Evolutionary conservation across 202 grass and related monocot species (phyloP).

Genomic region (Digitaria exilis): DNA sequence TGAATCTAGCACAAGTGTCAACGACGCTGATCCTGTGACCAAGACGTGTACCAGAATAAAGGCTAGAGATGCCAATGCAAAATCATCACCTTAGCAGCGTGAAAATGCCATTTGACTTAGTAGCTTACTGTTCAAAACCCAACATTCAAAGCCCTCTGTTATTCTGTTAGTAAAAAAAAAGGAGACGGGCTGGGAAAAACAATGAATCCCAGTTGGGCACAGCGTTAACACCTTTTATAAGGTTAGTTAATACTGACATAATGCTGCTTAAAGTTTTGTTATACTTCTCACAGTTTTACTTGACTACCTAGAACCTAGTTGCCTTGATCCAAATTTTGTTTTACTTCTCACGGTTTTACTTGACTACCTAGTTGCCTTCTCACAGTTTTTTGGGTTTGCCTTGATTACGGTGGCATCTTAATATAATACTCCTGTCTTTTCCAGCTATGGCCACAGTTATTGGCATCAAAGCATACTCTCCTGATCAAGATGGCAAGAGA

Average conservation of each 20-base stretch:
- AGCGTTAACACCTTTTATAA: not conserved
- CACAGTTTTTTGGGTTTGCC: too few species aligned
- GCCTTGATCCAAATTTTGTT: not conserved
- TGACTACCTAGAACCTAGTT: slow-evolving; percentile 10
- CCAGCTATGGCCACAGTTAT: slow-evolving; percentile 63
- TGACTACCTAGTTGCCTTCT: too few species aligned
- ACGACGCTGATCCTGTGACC: not conserved
- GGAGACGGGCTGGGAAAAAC: not conserved
- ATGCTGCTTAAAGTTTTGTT: slow-evolving; percentile 21
- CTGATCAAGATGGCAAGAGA: slow-evolving; percentile 41
- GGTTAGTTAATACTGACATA: not conserved
- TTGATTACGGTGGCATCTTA: too few species aligned
- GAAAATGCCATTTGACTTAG: slow-evolving; percentile 27
- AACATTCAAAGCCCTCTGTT: not conserved
- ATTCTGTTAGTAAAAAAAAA: slow-evolving; percentile 5
- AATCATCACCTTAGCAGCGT: not conserved
- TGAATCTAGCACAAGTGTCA: too few species aligned
- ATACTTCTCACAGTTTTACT: slow-evolving; percentile 17
- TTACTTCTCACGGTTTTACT: too few species aligned
- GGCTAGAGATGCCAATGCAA: not conserved
- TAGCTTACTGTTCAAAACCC: not conserved
- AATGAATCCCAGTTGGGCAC: not conserved
- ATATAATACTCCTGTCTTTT: slow-evolving; percentile 35
- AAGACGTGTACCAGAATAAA: slow-evolving; percentile 29
- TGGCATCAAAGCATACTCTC: slow-evolving; percentile 72